phyloP scores from a whole-genome alignment of 352 stramenopile genomes.

The Pythium periplocum region DNA sequence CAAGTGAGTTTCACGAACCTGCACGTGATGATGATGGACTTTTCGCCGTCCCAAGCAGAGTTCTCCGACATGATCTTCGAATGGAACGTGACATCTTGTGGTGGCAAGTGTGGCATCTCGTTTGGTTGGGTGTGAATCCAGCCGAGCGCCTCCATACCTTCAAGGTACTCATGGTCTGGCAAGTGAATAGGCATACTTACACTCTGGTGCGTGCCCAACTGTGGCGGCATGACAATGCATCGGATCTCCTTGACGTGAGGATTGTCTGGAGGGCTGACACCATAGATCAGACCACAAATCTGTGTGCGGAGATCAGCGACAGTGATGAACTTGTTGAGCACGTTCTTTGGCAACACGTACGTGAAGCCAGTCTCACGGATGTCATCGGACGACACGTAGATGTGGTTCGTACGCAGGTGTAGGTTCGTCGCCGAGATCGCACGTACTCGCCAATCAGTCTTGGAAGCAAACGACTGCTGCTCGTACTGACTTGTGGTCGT shows the following conservation, averaged over 20 bases:
- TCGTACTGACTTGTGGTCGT: constrained; percentile 99
- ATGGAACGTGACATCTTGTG: constrained; percentile 95
- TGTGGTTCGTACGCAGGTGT: constrained; percentile 98
- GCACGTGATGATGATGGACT: constrained; percentile 97
- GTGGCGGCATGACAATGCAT: constrained; percentile 98
- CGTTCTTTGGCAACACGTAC: constrained; percentile 99
- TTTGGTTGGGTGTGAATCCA: constrained; percentile 99
- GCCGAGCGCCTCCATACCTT: constrained; percentile 97
- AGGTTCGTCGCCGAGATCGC: constrained; percentile 99
- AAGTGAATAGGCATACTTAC: constrained; percentile 97
- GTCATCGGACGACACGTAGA: constrained; percentile 99
- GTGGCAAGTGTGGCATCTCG: constrained; percentile 95
- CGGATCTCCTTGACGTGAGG: constrained; percentile 99
- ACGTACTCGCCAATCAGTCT: constrained; percentile 99
- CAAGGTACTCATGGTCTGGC: constrained; percentile 95
- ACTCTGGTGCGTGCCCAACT: constrained; percentile 97
- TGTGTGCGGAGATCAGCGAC: constrained; percentile 97
- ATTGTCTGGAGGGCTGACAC: constrained; percentile 97
- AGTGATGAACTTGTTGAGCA: constrained; percentile 99
- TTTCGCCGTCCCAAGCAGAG: constrained; percentile 95
- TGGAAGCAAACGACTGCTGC: constrained; percentile 98
- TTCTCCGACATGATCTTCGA: constrained; percentile 97
- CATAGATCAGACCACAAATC: constrained; percentile 98
- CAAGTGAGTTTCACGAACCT: constrained; percentile 20
- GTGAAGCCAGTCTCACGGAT: constrained; percentile 97